Conservation (phyloP, 108 stramenopile genomes). For the Schizochytrium sp. region DNA sequence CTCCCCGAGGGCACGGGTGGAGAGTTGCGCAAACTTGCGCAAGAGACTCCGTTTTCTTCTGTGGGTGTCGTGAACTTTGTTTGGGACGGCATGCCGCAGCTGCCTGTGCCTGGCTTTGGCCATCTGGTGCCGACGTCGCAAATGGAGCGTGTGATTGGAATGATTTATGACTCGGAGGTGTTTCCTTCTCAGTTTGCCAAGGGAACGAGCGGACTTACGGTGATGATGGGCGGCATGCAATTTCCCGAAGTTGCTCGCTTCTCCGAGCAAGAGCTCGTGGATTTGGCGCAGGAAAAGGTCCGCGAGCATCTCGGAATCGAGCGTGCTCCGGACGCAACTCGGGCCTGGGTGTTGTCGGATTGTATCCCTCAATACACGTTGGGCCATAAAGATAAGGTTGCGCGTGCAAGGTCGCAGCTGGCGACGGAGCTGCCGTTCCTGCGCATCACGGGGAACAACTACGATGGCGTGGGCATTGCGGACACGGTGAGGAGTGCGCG, state of each 20-base stretch:
- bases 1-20: not conserved
- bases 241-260: not conserved
- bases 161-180: conserved; percentile 8
- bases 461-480: conserved; percentile 6
- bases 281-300: not conserved
- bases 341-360: not conserved
- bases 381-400: not conserved
- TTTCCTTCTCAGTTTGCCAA: not conserved
- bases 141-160: not conserved
- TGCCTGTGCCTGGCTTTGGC: conserved; percentile 4
- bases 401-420: not conserved
- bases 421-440: not conserved
- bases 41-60: not conserved
- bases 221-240: conserved; percentile 7
- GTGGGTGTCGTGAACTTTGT: not conserved
- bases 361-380: not conserved
- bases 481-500: not conserved
- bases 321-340: not conserved
- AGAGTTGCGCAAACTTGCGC: not conserved
- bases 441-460: not conserved
- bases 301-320: not conserved
- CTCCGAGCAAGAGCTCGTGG: not conserved
- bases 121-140: not conserved
- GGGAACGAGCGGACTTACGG: not conserved
- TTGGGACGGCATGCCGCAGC: not conserved